These are phyloP conservation scores for Salix exigua DNA, from an alignment of 345 rosid species.

Conservation along the genomic window DNA sequence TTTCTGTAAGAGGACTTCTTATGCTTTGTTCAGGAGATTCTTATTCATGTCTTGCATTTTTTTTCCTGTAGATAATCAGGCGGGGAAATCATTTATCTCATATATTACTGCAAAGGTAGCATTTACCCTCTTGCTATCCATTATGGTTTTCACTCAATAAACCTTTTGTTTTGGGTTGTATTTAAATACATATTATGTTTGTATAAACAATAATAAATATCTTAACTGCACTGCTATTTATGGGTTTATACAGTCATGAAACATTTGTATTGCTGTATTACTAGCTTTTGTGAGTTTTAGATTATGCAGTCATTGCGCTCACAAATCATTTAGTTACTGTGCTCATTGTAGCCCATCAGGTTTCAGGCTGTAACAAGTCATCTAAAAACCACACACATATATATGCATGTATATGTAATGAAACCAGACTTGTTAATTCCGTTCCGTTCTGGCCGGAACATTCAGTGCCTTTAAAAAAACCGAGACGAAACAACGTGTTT, in stretches of 20 bases:
- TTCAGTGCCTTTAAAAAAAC: too few species aligned
- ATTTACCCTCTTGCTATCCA: not conserved
- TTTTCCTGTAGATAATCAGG: constrained; percentile 57
- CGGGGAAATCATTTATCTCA: constrained; percentile 67
- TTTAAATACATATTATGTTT: not conserved
- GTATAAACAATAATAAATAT: not conserved
- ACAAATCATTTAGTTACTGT: too few species aligned
- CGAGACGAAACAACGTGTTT: too few species aligned
- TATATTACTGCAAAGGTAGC: constrained; percentile 81
- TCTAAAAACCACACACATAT: too few species aligned
- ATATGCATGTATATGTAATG: too few species aligned
- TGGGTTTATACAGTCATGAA: not conserved
- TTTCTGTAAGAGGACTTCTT: not conserved
- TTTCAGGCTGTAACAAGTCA: too few species aligned
- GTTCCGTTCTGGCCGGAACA: too few species aligned
- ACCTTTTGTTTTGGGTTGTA: not conserved
- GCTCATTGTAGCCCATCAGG: too few species aligned
- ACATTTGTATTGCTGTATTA: not conserved
- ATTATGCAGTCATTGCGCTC: too few species aligned
- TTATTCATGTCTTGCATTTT: constrained; percentile 6
- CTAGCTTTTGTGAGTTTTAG: too few species aligned
- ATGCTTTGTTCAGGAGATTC: not conserved
- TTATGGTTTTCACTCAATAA: not conserved
- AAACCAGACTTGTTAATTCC: too few species aligned
- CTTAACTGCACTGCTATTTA: too few species aligned